These are phyloP conservation scores for Alternaria dauci DNA, from an alignment of 2,329 filamentous ascomycete genomes.

Conservation along the genomic window DNA sequence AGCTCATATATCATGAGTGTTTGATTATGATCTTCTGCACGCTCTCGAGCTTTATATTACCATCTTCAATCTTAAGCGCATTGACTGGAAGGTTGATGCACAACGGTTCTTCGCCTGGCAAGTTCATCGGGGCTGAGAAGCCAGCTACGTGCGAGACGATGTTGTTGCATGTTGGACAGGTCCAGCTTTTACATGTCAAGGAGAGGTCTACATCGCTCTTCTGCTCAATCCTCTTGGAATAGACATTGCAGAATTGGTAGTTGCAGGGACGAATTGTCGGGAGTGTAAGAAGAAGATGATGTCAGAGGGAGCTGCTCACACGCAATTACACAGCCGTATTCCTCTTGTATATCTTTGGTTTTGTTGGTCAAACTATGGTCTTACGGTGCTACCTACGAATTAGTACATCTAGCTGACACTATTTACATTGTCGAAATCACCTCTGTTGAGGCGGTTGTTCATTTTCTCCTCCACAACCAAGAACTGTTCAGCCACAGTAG, in stretches of 20 bases:
- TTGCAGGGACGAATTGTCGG: too few species aligned
- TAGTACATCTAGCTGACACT: neutral
- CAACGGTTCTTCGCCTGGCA: constrained; percentile 2
- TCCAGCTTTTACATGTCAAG: too few species aligned
- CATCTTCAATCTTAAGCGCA: neutral
- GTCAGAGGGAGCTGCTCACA: too few species aligned
- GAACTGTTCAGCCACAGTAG: neutral
- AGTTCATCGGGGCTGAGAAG: neutral
- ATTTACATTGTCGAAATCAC: neutral
- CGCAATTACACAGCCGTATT: too few species aligned
- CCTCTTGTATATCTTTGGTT: neutral
- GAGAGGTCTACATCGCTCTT: too few species aligned
- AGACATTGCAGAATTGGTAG: too few species aligned
- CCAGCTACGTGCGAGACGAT: too few species aligned
- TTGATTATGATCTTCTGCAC: neutral
- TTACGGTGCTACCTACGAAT: fast-evolving
- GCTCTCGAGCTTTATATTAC: neutral
- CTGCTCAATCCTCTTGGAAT: too few species aligned
- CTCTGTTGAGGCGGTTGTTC: neutral
- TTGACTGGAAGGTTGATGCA: neutral
- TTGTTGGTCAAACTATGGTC: too few species aligned
- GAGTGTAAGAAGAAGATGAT: too few species aligned
- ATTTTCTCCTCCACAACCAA: neutral
- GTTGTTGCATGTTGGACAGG: too few species aligned
- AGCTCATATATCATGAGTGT: too few species aligned